A percentile compares a stretch with the other conserved stretches of the same genome.
phyloP scores from a whole-genome alignment of 148 eudicot species.

The Vaccinium macrocarpon region DNA sequence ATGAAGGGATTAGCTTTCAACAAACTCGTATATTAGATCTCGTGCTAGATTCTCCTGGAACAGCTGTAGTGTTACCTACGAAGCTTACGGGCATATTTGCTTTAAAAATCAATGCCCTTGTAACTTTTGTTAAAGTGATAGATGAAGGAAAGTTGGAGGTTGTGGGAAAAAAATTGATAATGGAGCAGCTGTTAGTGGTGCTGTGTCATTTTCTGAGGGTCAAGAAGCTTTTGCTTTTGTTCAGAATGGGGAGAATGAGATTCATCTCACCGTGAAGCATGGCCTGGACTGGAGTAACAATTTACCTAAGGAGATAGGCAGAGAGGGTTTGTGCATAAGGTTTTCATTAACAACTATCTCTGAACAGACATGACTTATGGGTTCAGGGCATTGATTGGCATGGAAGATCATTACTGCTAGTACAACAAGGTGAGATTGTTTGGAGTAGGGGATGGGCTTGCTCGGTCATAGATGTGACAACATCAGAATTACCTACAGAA shows the following conservation, averaged over 20 bases:
- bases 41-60: slow-evolving; percentile 54
- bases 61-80: slow-evolving; percentile 48
- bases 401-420: slow-evolving; percentile 92
- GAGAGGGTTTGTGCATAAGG: slow-evolving; percentile 75
- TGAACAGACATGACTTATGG: slow-evolving; percentile 87
- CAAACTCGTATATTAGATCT: slow-evolving; percentile 55
- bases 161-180: slow-evolving; percentile 50
- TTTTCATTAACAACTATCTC: slow-evolving; percentile 75
- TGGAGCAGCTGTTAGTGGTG: slow-evolving; percentile 64
- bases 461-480: slow-evolving; percentile 78
- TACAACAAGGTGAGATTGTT: slow-evolving; percentile 95
- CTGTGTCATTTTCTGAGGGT: slow-evolving; percentile 58
- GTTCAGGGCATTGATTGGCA: slow-evolving; percentile 91
- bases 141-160: slow-evolving; percentile 52
- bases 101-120: slow-evolving; percentile 37
- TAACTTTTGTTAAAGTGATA: slow-evolving; percentile 52
- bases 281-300: slow-evolving; percentile 51
- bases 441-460: slow-evolving; percentile 99
- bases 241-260: slow-evolving; percentile 54
- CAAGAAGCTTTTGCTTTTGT: slow-evolving; percentile 74
- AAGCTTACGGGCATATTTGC: slow-evolving; percentile 63
- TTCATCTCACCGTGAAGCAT: slow-evolving; percentile 69
- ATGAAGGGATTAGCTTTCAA: slow-evolving; percentile 56
- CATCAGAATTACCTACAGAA: slow-evolving; percentile 86
- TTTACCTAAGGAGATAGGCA: slow-evolving; percentile 63